phyloP scores from a whole-genome alignment of 768 basidiomycete genomes.

The Phaeotremella fagi region DNA sequence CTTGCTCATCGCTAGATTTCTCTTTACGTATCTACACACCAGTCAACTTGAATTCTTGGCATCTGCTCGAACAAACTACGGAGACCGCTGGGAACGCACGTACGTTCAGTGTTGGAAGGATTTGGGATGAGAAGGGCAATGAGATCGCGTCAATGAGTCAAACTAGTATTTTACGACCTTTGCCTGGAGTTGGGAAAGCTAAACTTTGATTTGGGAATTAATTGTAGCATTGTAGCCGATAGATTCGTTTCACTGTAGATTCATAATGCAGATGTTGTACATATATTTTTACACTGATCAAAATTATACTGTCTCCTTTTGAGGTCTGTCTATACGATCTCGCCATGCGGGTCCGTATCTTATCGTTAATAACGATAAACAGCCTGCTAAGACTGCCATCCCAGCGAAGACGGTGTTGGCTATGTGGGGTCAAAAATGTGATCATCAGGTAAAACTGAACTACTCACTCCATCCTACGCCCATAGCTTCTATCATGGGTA shows the following conservation, averaged over 20 bases:
- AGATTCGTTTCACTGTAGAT: too few species aligned
- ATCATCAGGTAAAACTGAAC: background rate
- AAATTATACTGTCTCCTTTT: background rate
- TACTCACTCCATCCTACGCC: background rate
- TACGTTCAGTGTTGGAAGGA: conserved; percentile 12
- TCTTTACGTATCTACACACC: conserved; percentile 19
- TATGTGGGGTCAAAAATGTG: background rate
- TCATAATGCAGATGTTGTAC: too few species aligned
- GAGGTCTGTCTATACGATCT: background rate
- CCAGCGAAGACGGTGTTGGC: background rate
- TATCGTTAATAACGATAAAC: background rate
- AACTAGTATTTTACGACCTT: conserved; percentile 12
- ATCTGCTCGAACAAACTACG: conserved; percentile 18
- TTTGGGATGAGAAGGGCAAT: conserved; percentile 9
- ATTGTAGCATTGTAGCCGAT: too few species aligned
- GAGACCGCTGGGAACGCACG: conserved; percentile 10
- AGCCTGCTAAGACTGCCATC: background rate
- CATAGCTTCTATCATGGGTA: background rate
- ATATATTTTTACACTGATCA: background rate
- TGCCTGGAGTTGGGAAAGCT: background rate
- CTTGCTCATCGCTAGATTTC: conserved; percentile 15
- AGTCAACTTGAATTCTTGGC: conserved; percentile 4
- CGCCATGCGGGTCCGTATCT: background rate
- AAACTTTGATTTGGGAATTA: conserved; percentile 6
- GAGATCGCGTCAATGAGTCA: conserved; percentile 22